Percentiles rank a stretch among this genome's conserved stretches.
phyloP scores from a whole-genome alignment of 2,329 filamentous ascomycete species.

The Tolypocladium tundrense region DNA sequence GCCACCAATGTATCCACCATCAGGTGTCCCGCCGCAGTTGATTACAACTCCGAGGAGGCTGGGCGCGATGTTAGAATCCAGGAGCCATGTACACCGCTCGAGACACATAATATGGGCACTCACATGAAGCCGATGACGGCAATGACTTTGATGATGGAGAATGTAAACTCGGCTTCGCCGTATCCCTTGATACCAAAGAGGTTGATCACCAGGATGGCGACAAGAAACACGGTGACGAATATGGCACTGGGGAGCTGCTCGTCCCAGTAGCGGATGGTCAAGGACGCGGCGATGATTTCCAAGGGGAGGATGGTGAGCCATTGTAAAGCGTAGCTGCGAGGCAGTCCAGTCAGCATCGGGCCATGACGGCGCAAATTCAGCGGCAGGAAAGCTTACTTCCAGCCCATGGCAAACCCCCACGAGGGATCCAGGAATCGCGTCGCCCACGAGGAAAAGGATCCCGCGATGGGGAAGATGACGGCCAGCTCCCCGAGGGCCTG shows the following conservation, averaged over 20 bases:
- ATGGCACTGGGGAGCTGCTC: conserved; percentile 53
- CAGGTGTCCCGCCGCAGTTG: conserved; percentile 68
- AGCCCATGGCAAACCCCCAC: conserved; percentile 92
- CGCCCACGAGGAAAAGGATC: conserved; percentile 85
- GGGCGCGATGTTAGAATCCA: neutral
- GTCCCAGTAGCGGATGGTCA: conserved; percentile 78
- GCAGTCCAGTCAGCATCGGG: conserved; percentile 1
- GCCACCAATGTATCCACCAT: conserved; percentile 69
- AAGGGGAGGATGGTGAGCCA: conserved; percentile 78
- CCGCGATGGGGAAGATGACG: conserved; percentile 80
- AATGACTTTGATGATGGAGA: conserved; percentile 75
- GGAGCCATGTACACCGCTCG: neutral
- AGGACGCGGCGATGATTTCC: conserved; percentile 77
- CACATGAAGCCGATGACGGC: conserved; percentile 84
- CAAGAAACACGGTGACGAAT: conserved; percentile 75
- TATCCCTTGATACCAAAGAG: conserved; percentile 82
- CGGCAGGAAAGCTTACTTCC: conserved; percentile 53
- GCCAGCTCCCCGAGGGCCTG: conserved; percentile 88
- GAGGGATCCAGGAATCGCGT: conserved; percentile 88
- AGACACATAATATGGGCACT: conserved; percentile 18
- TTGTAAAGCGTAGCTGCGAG: conserved; percentile 64
- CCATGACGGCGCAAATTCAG: too few relatives aligned
- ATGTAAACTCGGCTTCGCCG: conserved; percentile 81
- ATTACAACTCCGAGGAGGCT: conserved; percentile 78
- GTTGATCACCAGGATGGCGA: conserved; percentile 70